Base-by-base conservation (phyloP, 352 stramenopile species). In the Phytophthora hibernalis region DNA sequence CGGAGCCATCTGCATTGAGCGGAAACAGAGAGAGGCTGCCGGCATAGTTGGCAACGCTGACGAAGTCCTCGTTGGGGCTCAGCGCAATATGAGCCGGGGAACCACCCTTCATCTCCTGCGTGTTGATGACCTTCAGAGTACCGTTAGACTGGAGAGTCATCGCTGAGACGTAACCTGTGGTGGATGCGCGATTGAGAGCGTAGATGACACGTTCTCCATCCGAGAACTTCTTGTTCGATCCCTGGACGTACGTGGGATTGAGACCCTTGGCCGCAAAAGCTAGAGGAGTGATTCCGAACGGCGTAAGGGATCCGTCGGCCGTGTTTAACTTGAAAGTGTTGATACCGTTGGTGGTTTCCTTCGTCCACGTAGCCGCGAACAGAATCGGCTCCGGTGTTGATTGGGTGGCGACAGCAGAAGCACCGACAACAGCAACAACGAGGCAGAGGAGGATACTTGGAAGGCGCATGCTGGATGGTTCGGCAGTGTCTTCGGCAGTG, bases 241-340 rank as follows among this genome's bases (percentile, higher is more conserved):
- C 66, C 28, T 68, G 61, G 28, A 95, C 55, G 63, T 82, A 93
- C 21, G 67, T 88, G 43, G 83, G 82, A 60, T 92, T 95, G 42
- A 69, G 52, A 6, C 49, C 61, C 20, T 72, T 68, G 11, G 35
- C 31, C 8, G 40, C 54, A 20, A 88, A 71, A 35, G 76, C 76
- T 7, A 82, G 61, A 45, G 65, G 56, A 3, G 69, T 77, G 58
- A 84, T 73, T 54, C 65, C 63, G 33, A 74, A 50, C 1, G 69
- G 57, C 13, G 62, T 76, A 24, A 91, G 61, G 22, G 70, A 61
- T 24, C 80, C 80, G 10, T 75, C 71, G 13, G 15, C 50, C 30
- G 76, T 69, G 55, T 85, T 67, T 26, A 92, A 66, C 60, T 74
- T 60, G 61, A 87, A 87, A 20, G 71, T 72, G 65, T 88, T 75